Conservation (phyloP, 2,329 filamentous ascomycete genomes). For the Gaeumannomyces sp. region DNA sequence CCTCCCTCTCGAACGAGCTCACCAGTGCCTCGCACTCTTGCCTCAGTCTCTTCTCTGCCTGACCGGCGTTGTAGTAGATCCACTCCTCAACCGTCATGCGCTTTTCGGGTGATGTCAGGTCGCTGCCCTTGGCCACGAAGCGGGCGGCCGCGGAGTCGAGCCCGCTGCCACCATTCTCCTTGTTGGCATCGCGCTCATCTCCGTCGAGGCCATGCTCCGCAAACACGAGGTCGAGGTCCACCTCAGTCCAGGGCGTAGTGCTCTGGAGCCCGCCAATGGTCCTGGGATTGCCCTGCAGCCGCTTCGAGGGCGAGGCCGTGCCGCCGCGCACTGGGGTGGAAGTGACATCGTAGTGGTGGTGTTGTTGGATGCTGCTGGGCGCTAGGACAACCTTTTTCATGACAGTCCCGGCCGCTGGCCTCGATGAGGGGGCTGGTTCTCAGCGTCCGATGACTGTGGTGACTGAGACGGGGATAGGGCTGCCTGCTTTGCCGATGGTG, state of each 20-base stretch:
- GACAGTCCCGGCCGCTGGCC: slow-evolving; percentile 40
- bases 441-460: slow-evolving; percentile 71
- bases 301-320: slow-evolving; percentile 53
- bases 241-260: slow-evolving; percentile 60
- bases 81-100: slow-evolving; percentile 92
- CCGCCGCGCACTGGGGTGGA: slow-evolving; percentile 41
- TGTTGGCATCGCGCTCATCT: slow-evolving; percentile 34
- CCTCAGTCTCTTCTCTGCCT: slow-evolving; percentile 73
- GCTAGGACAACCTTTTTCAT: slow-evolving; percentile 42
- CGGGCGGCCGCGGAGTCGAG: slow-evolving; percentile 15
- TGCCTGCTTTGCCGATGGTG: slow-evolving; percentile 46
- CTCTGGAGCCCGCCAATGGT: slow-evolving; percentile 50
- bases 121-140: slow-evolving; percentile 48
- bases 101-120: slow-evolving; percentile 70
- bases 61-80: slow-evolving; percentile 73
- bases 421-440: slow-evolving; percentile 72
- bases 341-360: slow-evolving; percentile 15
- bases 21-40: slow-evolving; percentile 80
- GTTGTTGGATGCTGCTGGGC: slow-evolving; percentile 11
- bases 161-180: slow-evolving; percentile 39
- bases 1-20: slow-evolving; percentile 75
- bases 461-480: slow-evolving; percentile 58
- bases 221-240: slow-evolving; percentile 72
- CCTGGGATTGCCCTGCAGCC: slow-evolving; percentile 30
- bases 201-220: slow-evolving; percentile 3